A percentile compares a stretch with the other conserved stretches of the same genome.
phyloP scores from a whole-genome alignment of 2,329 filamentous ascomycete genomes.

The Colletotrichum neosansevieriae region DNA sequence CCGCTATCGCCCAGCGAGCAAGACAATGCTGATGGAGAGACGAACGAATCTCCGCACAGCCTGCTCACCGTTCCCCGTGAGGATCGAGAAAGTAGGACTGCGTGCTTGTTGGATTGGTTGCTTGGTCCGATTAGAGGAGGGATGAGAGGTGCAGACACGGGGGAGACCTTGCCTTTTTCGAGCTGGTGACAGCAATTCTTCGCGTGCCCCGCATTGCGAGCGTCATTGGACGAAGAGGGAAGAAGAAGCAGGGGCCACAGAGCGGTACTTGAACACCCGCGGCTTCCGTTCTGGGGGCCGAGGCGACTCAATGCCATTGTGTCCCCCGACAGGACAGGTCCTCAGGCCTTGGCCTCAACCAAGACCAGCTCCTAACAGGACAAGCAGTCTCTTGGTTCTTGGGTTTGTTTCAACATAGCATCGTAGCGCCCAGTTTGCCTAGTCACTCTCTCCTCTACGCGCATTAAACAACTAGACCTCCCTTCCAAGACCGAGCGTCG shows the following conservation, averaged over 20 bases:
- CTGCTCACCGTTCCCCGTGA: neutral
- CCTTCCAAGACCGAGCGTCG: too few species aligned
- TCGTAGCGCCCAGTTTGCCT: neutral
- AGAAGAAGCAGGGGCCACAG: slow-evolving; percentile 1
- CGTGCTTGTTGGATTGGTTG: slow-evolving; percentile 8
- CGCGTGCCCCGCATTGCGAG: slow-evolving; percentile 23
- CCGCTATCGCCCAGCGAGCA: slow-evolving; percentile 1
- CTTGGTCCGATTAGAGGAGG: neutral
- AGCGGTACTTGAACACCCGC: slow-evolving; percentile 1
- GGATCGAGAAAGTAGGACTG: neutral
- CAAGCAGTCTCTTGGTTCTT: slow-evolving; percentile 21
- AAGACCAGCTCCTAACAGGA: too few species aligned
- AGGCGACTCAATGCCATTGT: slow-evolving; percentile 9
- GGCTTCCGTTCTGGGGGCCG: neutral
- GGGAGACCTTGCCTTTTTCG: slow-evolving; percentile 3
- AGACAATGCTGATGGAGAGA: neutral
- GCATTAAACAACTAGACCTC: too few species aligned
- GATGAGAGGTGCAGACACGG: too few species aligned
- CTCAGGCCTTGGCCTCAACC: neutral
- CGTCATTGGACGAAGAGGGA: slow-evolving; percentile 25
- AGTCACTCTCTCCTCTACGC: too few species aligned
- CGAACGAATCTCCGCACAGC: too few species aligned
- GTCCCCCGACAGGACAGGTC: neutral
- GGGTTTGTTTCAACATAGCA: slow-evolving; percentile 18
- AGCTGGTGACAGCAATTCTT: neutral